These are phyloP conservation scores for Colletotrichum phormii DNA, from an alignment of 2,329 filamentous ascomycete genomes.

Conservation along the genomic window DNA sequence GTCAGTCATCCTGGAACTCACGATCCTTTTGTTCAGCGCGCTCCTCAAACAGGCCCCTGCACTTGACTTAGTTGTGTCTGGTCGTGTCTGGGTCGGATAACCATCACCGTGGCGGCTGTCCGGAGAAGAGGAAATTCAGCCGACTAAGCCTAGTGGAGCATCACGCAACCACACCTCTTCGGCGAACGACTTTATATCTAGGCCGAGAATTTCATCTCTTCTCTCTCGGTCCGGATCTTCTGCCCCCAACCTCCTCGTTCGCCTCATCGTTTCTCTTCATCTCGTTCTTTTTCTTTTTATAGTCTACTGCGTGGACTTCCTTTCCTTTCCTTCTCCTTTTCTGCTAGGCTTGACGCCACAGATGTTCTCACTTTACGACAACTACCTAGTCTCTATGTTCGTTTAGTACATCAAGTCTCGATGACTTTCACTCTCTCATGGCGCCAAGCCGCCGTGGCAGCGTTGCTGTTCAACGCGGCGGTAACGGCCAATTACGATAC, in stretches of 20 bases:
- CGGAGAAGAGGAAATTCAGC: slow-evolving; percentile 2
- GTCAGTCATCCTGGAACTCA: background rate
- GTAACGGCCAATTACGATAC: slow-evolving; percentile 24
- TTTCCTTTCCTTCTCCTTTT: background rate
- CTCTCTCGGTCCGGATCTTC: background rate
- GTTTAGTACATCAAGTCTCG: background rate
- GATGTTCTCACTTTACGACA: background rate
- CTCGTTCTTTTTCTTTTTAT: background rate
- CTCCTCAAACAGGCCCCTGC: slow-evolving; percentile 20
- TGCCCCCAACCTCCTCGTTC: background rate
- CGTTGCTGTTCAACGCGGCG: slow-evolving; percentile 27
- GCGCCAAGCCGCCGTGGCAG: slow-evolving; percentile 30
- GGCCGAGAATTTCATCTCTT: slow-evolving; percentile 4
- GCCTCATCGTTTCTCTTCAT: background rate
- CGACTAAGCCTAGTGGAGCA: background rate
- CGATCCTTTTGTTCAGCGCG: background rate
- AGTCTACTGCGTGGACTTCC: slow-evolving; percentile 17
- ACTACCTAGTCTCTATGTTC: background rate
- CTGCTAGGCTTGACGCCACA: slow-evolving; percentile 31
- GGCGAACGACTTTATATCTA: slow-evolving; percentile 18
- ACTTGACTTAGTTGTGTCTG: background rate
- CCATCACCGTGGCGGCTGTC: background rate
- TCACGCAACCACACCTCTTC: background rate
- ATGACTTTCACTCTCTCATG: slow-evolving; percentile 21
- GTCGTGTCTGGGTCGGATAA: background rate